A percentile compares a stretch with the other conserved stretches of the same genome.
Conservation (phyloP, 352 stramenopile genomes). For the Pythium aquatile region DNA sequence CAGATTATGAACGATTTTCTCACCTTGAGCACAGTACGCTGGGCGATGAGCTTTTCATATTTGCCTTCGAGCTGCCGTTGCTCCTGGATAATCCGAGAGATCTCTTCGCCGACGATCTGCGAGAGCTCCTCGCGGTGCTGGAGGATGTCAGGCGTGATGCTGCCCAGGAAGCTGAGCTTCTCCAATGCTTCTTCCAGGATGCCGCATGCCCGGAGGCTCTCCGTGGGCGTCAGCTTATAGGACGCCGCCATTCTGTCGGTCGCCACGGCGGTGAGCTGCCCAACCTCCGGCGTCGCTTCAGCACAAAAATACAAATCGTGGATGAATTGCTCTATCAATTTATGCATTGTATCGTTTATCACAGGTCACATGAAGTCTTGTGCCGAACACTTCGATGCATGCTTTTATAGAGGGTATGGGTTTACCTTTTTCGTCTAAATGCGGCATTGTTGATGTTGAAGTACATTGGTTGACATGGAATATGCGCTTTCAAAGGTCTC, state of each 20-base stretch:
- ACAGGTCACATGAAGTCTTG: no score
- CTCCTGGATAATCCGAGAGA: slow-evolving; percentile 91
- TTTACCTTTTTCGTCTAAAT: background rate
- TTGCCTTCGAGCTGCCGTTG: slow-evolving; percentile 83
- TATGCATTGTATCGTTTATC: background rate
- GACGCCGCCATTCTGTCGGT: slow-evolving; percentile 25
- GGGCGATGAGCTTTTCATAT: slow-evolving; percentile 90
- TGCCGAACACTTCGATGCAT: background rate
- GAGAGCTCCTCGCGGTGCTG: slow-evolving; percentile 91
- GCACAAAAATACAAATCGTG: slow-evolving; percentile 2
- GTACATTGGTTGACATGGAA: background rate
- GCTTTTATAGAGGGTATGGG: background rate
- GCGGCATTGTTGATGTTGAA: background rate
- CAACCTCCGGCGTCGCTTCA: slow-evolving; percentile 6
- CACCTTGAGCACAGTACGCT: slow-evolving; percentile 83
- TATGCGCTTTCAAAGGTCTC: background rate
- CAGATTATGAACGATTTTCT: no score
- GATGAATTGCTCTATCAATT: background rate
- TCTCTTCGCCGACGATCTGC: slow-evolving; percentile 91
- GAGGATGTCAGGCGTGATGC: slow-evolving; percentile 90
- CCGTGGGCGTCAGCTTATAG: slow-evolving; percentile 64
- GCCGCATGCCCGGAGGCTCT: slow-evolving; percentile 70
- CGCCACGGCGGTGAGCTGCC: background rate
- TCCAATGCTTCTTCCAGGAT: slow-evolving; percentile 90
- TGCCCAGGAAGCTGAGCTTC: slow-evolving; percentile 89